Percentiles rank a stretch among this genome's conserved stretches.
phyloP scores from a whole-genome alignment of 495 filamentous ascomycete species.

The Penicillium fimorum region DNA sequence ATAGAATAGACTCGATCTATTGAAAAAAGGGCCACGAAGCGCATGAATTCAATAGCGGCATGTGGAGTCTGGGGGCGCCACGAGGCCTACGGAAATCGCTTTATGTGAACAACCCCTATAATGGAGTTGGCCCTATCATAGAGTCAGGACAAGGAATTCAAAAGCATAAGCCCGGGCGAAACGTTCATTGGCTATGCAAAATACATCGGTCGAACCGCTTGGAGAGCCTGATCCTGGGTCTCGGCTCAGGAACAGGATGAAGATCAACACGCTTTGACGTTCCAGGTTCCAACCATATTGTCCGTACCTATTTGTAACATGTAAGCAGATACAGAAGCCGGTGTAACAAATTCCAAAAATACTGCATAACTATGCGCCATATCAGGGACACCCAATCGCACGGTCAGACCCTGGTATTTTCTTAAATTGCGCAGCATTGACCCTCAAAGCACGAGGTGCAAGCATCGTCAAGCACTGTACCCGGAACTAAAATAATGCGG shows the following conservation, averaged over 20 bases:
- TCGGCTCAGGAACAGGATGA: constrained; percentile 14
- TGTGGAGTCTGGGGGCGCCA: constrained; percentile 27
- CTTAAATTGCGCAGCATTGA: constrained; percentile 3
- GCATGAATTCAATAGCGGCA: constrained; percentile 19
- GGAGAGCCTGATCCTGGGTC: constrained; percentile 9
- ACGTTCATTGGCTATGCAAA: neutral
- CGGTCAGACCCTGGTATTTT: constrained; percentile 6
- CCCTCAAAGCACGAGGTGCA: constrained; percentile 6
- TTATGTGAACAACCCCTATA: constrained; percentile 7
- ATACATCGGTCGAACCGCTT: constrained; percentile 13
- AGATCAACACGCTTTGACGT: constrained; percentile 12
- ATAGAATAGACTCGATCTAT: constrained; percentile 10
- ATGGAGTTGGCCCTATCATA: constrained; percentile 15
- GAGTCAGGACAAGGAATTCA: constrained; percentile 10
- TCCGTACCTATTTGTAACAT: neutral
- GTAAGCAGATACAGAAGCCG: too few relatives aligned
- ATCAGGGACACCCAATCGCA: constrained; percentile 18
- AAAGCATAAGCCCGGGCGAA: neutral
- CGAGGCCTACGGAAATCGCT: constrained; percentile 16
- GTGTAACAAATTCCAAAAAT: constrained; percentile 7
- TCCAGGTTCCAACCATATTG: constrained; percentile 3
- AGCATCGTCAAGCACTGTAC: constrained; percentile 24
- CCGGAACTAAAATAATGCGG: constrained; percentile 11
- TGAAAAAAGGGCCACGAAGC: constrained; percentile 17
- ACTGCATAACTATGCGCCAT: constrained; percentile 11